These are phyloP conservation scores for Acanthochlamys bracteata DNA, from an alignment of 106 monocot species.

Conservation along the genomic window DNA sequence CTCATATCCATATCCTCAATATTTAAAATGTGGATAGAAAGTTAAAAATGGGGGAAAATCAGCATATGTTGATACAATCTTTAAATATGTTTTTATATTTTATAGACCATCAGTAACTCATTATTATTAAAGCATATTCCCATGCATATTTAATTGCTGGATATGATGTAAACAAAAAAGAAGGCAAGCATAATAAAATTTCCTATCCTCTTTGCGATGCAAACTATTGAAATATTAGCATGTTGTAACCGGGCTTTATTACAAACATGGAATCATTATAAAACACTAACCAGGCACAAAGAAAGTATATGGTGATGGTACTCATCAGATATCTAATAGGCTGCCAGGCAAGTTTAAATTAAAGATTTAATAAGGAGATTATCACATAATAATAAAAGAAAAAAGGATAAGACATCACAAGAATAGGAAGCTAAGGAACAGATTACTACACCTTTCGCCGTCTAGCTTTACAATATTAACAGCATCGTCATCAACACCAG, in stretches of 20 bases:
- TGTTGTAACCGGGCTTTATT: background rate
- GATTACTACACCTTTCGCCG: slow-evolving; percentile 34
- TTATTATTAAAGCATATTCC: no score
- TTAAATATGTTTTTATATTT: no score
- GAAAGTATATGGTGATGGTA: background rate
- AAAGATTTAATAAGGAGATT: no score
- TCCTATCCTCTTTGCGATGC: background rate
- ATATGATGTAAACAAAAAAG: no score
- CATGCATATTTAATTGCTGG: no score
- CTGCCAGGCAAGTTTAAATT: no score
- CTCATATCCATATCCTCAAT: no score
- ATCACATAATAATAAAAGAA: background rate
- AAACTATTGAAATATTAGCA: background rate
- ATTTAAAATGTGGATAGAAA: no score
- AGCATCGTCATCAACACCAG: slow-evolving; percentile 93
- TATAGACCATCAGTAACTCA: no score
- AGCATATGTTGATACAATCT: no score
- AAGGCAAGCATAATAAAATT: background rate
- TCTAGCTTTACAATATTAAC: slow-evolving; percentile 84
- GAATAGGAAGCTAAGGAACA: background rate
- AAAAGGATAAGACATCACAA: background rate
- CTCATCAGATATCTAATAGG: no score
- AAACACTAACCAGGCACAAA: background rate
- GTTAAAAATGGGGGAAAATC: no score
- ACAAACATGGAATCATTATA: background rate